Evolutionary conservation across 768 basidiomycete species (phyloP).

Genomic region (Panellus pusillus): DNA sequence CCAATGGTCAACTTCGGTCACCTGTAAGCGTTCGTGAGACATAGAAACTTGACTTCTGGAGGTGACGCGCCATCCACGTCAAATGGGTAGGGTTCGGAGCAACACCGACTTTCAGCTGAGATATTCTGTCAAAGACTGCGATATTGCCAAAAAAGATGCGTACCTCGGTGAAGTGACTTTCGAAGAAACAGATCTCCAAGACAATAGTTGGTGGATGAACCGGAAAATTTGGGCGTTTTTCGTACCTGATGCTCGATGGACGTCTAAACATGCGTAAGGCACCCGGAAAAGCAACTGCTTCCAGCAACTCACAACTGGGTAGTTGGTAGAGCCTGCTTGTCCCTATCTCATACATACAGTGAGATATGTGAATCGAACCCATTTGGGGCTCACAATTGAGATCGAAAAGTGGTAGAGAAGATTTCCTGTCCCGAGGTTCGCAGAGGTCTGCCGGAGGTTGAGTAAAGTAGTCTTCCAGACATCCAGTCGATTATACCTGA

Average conservation of each 20-base stretch:
- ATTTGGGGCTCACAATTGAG: slow-evolving; percentile 52
- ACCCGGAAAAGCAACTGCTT: not conserved
- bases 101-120: slow-evolving; percentile 58
- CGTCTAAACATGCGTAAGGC: slow-evolving; percentile 31
- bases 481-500: slow-evolving; percentile 17
- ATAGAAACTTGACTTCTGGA: not conserved
- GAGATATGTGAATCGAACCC: not conserved
- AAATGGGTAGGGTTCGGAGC: slow-evolving; percentile 48
- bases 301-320: not conserved
- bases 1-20: slow-evolving; percentile 47
- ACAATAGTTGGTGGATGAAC: not conserved
- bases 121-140: not conserved
- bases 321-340: no score
- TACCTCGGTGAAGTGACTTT: slow-evolving; percentile 64
- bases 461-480: slow-evolving; percentile 28
- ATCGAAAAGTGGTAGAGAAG: slow-evolving; percentile 66
- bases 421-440: slow-evolving; percentile 57
- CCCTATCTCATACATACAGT: no score
- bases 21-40: not conserved
- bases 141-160: not conserved
- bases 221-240: not conserved
- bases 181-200: slow-evolving; percentile 49
- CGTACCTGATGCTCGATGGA: slow-evolving; percentile 56
- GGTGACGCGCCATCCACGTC: slow-evolving; percentile 44
- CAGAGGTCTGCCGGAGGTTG: slow-evolving; percentile 36